phyloP scores from a whole-genome alignment of 805 yeast species.

The Sugiyamaella qingdaonensis region DNA sequence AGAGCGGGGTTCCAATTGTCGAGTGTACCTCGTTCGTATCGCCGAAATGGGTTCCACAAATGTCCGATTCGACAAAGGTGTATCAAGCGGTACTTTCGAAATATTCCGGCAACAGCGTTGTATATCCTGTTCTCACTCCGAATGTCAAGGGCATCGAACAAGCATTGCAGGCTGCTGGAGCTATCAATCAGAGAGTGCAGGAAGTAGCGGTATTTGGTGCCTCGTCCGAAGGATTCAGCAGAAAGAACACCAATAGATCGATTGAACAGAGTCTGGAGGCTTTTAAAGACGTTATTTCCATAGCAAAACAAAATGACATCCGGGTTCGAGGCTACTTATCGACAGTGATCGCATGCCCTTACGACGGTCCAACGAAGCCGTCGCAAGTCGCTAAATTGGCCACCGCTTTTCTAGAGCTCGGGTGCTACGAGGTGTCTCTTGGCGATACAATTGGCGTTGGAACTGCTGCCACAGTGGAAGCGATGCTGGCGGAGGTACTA shows the following conservation, averaged over 20 bases:
- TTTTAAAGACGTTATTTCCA: slow-evolving; percentile 22
- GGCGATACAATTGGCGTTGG: slow-evolving; percentile 35
- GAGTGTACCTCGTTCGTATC: slow-evolving; percentile 33
- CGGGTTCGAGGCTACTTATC: slow-evolving; percentile 31
- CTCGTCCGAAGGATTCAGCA: slow-evolving; percentile 31
- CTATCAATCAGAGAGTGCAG: slow-evolving; percentile 17
- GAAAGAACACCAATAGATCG: slow-evolving; percentile 29
- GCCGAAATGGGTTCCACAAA: slow-evolving; percentile 36
- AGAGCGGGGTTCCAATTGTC: slow-evolving; percentile 24
- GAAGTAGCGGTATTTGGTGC: slow-evolving; percentile 33
- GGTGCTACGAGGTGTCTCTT: slow-evolving; percentile 33
- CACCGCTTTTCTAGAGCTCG: slow-evolving; percentile 26
- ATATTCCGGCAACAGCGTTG: slow-evolving; percentile 18
- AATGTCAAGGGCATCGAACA: slow-evolving; percentile 29
- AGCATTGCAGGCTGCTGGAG: slow-evolving; percentile 21
- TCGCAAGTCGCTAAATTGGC: slow-evolving; percentile 28
- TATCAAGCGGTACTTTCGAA: slow-evolving; percentile 14
- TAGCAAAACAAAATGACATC: slow-evolving; percentile 23
- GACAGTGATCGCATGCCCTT: slow-evolving; percentile 33
- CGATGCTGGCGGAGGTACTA: slow-evolving; percentile 26
- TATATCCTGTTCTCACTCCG: slow-evolving; percentile 31
- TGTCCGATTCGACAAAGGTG: slow-evolving; percentile 29
- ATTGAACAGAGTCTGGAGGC: slow-evolving; percentile 27
- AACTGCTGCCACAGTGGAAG: slow-evolving; percentile 27
- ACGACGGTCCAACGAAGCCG: slow-evolving; percentile 31